Base-by-base conservation (phyloP, 1,284 basidiomycete species). In the Ganoderma sinense region DNA sequence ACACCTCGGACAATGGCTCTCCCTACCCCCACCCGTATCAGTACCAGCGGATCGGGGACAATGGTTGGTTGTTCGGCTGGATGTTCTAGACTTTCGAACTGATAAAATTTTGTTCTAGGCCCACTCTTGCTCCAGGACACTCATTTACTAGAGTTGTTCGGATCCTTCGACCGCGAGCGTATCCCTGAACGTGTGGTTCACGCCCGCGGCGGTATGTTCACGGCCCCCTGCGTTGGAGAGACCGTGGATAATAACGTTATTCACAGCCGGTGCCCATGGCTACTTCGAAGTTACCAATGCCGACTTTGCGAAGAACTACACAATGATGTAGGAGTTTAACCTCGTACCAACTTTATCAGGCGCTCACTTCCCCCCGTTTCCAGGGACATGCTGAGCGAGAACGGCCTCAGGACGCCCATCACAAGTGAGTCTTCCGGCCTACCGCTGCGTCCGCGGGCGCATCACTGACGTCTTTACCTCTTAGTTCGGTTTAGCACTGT, bases 401-500 rank as follows among this genome's bases (percentile, higher is more conserved):
- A 75, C 66, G 75, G 74, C 1, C 70, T 75, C 20, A 66, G 59
- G 51, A 75, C 75, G 11, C 74, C 75, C 16, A 72, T 77, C 36
- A 77, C 75, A 2, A 69, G 75, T 77, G 18, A 20, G 69, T 64
- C 40, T 11, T 16, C 4, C 20, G 29, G 53, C 14, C n/a, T 53
- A 6, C 11, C 14, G 14, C 33, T 31, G 43, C 48, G 26, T 14
- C 14, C 23, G 11, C 23, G 36, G 5, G 10, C 48, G 48, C 48
- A 10, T 39, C 8, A n/a, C 65, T 65, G 26, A 68, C 48, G 67
- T 36, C n/a, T 14, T 33, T 90, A 0, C 88, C 85, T 88, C 13
- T 92, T 93, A 79, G 86, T 89, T 60, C 93, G 95, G 66, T 97
- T 97, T 86, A 94, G 94, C 68, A 95, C 94, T n/a, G 94, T 96